Evolutionary conservation across 169 alveolate genomes (phyloP).

Genomic region (Cryptosporidium ubiquitum): DNA sequence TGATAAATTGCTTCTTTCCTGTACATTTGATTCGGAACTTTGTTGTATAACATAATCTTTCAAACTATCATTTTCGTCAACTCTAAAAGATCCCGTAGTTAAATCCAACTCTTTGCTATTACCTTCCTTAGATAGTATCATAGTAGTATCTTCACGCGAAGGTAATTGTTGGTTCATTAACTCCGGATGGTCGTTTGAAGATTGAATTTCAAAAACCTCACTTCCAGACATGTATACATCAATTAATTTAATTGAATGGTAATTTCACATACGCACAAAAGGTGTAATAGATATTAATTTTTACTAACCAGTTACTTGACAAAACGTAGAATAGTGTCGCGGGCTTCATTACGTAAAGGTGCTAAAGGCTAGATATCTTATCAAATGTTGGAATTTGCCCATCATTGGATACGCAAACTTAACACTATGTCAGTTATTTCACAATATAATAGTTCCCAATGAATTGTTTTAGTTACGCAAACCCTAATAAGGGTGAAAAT

Average conservation of each 20-base stretch:
- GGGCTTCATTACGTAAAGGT: conserved; percentile 44
- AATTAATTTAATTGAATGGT: neutral
- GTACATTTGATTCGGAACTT: neutral
- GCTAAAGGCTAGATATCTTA: conserved; percentile 1
- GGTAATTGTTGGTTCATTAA: neutral
- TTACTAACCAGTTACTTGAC: conserved; percentile 61
- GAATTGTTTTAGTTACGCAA: neutral
- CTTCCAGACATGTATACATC: neutral
- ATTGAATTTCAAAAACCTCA: neutral
- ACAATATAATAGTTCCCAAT: neutral
- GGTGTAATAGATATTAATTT: neutral
- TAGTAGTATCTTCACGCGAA: neutral
- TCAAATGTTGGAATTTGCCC: neutral
- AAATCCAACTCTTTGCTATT: neutral
- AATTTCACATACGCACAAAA: conserved; percentile 9
- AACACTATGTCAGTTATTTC: neutral
- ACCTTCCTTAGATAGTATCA: neutral
- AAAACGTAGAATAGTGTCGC: conserved; percentile 22
- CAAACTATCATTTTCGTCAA: neutral
- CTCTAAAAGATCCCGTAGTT: neutral
- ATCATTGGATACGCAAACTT: neutral
- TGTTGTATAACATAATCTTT: neutral
- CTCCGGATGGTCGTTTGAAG: neutral
- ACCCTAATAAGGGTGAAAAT: neutral
- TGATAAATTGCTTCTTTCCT: neutral